phyloP scores from a whole-genome alignment of 2,329 filamentous ascomycete genomes.

The Sphaerulina vaccinii region DNA sequence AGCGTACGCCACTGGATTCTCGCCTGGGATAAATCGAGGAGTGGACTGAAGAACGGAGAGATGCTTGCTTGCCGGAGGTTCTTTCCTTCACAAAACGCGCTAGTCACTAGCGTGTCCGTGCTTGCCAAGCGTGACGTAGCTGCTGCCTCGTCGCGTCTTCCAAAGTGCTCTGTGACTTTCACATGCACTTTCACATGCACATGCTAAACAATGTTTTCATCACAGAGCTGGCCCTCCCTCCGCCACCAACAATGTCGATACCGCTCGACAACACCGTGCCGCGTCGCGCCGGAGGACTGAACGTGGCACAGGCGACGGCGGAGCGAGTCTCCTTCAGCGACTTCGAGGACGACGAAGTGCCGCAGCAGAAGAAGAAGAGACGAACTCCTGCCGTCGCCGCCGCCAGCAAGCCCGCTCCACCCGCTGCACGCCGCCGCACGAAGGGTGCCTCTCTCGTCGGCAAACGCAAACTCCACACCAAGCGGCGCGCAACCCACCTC shows the following conservation, averaged over 20 bases:
- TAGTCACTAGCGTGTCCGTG: too few species aligned
- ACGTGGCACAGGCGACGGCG: neutral
- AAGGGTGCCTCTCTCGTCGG: conserved; percentile 41
- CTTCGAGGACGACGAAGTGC: conserved; percentile 59
- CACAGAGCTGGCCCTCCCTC: neutral
- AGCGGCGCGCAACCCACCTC: conserved; percentile 24
- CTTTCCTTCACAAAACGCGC: too few species aligned
- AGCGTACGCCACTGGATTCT: neutral
- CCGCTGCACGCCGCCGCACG: conserved; percentile 40
- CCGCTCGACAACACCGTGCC: neutral
- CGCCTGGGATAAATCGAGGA: neutral
- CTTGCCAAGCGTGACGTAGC: too few species aligned
- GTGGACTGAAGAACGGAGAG: neutral
- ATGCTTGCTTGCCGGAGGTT: conserved; percentile 9
- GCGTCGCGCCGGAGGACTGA: conserved; percentile 1
- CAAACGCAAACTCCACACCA: conserved; percentile 25
- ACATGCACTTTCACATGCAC: too few species aligned
- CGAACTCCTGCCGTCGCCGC: conserved; percentile 50
- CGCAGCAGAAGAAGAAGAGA: conserved; percentile 64
- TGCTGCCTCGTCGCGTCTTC: conserved; percentile 7
- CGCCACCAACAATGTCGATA: neutral
- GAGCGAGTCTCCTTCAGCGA: conserved; percentile 8
- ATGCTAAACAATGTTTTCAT: too few species aligned
- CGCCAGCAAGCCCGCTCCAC: conserved; percentile 45
- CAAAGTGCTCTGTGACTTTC: too few species aligned